These are phyloP conservation scores for Fusarium nygamai DNA, from an alignment of 2,329 filamentous ascomycete species.

Conservation along the genomic window DNA sequence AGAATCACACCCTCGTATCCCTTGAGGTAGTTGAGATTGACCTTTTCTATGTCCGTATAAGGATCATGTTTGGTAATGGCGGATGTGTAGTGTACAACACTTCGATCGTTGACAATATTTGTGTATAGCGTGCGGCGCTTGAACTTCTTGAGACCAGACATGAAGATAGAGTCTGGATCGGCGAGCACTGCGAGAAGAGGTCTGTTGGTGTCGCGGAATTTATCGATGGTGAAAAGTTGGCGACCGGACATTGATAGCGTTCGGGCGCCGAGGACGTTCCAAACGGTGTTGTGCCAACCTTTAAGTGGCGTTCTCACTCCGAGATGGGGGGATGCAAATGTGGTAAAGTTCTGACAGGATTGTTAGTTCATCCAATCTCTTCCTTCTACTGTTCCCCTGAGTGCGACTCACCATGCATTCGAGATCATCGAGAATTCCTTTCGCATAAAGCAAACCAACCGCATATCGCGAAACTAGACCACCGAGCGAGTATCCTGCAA, in stretches of 20 bases:
- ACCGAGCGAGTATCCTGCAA: conserved; percentile 90
- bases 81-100: conserved; percentile 85
- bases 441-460: conserved; percentile 82
- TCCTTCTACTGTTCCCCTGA: background rate
- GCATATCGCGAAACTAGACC: conserved; percentile 89
- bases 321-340: conserved; percentile 86
- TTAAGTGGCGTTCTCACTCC: conserved; percentile 77
- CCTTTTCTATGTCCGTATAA: conserved; percentile 71
- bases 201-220: conserved; percentile 83
- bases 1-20: conserved; percentile 82
- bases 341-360: conserved; percentile 79
- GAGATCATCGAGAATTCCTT: conserved; percentile 80
- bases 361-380: conserved; percentile 17
- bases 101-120: conserved; percentile 88
- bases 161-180: conserved; percentile 86
- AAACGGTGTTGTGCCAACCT: conserved; percentile 73
- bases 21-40: conserved; percentile 77
- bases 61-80: conserved; percentile 81
- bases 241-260: conserved; percentile 84
- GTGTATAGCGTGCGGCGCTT: conserved; percentile 81
- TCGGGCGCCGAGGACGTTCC: conserved; percentile 84
- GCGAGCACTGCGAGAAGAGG: conserved; percentile 84
- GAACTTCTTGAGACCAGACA: conserved; percentile 80
- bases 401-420: conserved; percentile 72
- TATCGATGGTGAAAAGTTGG: conserved; percentile 88